phyloP scores from a whole-genome alignment of 352 stramenopile genomes.

The Pythium insidiosum region DNA sequence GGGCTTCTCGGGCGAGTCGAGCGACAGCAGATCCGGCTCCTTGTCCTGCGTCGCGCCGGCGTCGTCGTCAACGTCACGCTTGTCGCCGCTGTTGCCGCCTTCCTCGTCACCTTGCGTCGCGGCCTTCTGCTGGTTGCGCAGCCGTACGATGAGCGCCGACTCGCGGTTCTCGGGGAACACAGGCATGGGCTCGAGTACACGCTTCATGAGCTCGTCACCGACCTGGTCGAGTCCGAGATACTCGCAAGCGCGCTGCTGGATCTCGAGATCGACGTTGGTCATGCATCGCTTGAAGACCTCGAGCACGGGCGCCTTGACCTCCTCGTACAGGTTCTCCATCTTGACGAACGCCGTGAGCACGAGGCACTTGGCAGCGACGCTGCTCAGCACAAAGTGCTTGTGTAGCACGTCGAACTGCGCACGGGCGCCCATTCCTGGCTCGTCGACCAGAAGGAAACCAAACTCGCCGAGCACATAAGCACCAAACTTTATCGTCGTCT shows the following conservation, averaged over 20 bases:
- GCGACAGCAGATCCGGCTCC: constrained; percentile 41
- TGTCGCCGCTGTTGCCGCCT: constrained; percentile 4
- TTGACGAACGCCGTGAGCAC: constrained; percentile 97
- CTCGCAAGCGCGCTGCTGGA: constrained; percentile 96
- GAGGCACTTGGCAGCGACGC: constrained; percentile 85
- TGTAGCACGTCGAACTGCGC: constrained; percentile 95
- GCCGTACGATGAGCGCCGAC: constrained; percentile 53
- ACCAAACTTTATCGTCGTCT: constrained; percentile 92
- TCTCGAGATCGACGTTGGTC: constrained; percentile 94
- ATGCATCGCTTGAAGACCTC: constrained; percentile 91
- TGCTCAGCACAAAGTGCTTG: constrained; percentile 91
- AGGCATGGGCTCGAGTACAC: constrained; percentile 96
- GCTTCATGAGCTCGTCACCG: constrained; percentile 84
- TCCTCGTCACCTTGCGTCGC: constrained; percentile 13
- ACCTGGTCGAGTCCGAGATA: constrained; percentile 91
- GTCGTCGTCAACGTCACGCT: constrained; percentile 3
- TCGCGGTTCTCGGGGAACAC: constrained; percentile 91
- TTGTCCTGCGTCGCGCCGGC: constrained; percentile 12
- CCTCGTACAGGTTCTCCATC: constrained; percentile 85
- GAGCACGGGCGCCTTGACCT: constrained; percentile 83
- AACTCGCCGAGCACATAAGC: constrained; percentile 98
- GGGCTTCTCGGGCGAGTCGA: constrained; percentile 30
- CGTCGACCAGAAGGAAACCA: constrained; percentile 90
- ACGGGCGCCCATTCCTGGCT: constrained; percentile 85
- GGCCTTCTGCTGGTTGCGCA: constrained; percentile 66